Conservation (phyloP, 441 rosid species). For the Erysimum pusillum region DNA sequence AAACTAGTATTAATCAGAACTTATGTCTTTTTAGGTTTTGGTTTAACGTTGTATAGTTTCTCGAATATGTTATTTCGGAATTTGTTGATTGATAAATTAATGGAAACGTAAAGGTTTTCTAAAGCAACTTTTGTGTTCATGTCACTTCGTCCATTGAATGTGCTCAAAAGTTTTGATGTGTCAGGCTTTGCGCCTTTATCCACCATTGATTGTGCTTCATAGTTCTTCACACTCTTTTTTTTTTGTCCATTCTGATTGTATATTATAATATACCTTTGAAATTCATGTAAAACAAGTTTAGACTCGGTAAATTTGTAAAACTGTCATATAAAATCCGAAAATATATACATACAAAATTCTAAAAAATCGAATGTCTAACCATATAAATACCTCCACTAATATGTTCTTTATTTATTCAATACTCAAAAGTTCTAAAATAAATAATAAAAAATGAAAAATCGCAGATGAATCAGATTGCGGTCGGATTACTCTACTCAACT, state of each 20-base stretch:
- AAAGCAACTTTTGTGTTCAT: conserved; percentile 26
- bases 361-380: too few species aligned
- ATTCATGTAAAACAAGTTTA: neutral
- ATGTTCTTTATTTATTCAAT: neutral
- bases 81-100: too few species aligned
- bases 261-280: too few species aligned
- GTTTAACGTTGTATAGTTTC: neutral
- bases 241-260: neutral
- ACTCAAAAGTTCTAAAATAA: neutral
- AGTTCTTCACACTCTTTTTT: conserved; percentile 4
- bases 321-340: too few species aligned
- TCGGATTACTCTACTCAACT: conserved; percentile 1
- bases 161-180: conserved; percentile 24
- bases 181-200: conserved; percentile 21
- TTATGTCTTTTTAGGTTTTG: neutral
- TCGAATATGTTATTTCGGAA: too few species aligned
- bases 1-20: too few species aligned
- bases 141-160: conserved; percentile 39
- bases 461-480: neutral
- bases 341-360: too few species aligned
- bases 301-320: too few species aligned
- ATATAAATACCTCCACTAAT: neutral
- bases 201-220: conserved; percentile 35
- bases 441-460: neutral
- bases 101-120: too few species aligned